Conservation (phyloP, 2,329 filamentous ascomycete genomes). For the Cylindrodendrum hubeiense region DNA sequence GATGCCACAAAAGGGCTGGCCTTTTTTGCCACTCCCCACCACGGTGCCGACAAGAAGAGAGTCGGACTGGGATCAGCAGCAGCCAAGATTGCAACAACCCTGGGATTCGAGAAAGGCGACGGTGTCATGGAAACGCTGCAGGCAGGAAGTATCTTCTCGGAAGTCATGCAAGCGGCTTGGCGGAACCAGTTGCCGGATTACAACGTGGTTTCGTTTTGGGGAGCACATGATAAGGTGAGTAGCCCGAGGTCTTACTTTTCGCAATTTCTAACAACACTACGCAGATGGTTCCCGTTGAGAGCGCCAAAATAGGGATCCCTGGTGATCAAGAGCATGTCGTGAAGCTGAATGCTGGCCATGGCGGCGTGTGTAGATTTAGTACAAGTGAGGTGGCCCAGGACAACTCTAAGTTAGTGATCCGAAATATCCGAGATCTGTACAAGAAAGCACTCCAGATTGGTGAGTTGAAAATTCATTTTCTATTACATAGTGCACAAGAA, state of each 20-base stretch:
- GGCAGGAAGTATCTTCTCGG: neutral
- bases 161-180: neutral
- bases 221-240: neutral
- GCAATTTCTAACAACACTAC: too few species aligned
- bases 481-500: too few species aligned
- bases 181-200: neutral
- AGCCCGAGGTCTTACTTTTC: too few species aligned
- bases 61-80: neutral
- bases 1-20: neutral
- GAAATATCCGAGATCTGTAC: constrained; percentile 3
- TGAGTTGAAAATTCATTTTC: too few species aligned
- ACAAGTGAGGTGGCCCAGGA: neutral
- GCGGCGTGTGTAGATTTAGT: constrained; percentile 8
- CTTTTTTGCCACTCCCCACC: constrained; percentile 20
- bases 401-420: neutral
- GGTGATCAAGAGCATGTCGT: constrained; percentile 1
- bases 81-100: neutral
- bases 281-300: neutral
- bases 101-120: neutral
- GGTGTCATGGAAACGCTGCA: too few species aligned
- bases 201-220: constrained; percentile 11
- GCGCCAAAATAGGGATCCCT: neutral
- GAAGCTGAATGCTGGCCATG: neutral
- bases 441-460: too few species aligned
- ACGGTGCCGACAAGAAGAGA: neutral